Conservation (phyloP, 176 grass and related monocot genomes). For the Ensete ventricosum region DNA sequence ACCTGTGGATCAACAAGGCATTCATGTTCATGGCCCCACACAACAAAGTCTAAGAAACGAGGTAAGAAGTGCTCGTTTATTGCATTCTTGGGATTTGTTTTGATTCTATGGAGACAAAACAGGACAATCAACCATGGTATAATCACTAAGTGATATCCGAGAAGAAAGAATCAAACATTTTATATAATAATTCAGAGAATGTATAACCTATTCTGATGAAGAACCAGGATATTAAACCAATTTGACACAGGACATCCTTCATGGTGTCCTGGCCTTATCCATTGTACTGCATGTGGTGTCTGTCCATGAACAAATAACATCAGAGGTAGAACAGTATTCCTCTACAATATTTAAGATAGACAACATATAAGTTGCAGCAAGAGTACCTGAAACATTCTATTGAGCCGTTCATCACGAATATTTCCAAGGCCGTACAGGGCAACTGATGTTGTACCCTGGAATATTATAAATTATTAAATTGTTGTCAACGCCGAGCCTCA, state of each 20-base stretch:
- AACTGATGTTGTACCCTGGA: conserved; percentile 62
- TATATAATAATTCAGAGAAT: not conserved
- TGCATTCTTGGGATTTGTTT: conserved; percentile 32
- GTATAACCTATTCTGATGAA: conserved; percentile 73
- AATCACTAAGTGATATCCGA: not conserved
- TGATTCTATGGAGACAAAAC: conserved; percentile 30
- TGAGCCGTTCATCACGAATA: conserved; percentile 58
- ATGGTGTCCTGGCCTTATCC: conserved; percentile 50
- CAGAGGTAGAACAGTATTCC: conserved; percentile 2
- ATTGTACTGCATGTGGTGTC: conserved; percentile 56
- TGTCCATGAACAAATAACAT: conserved; percentile 23
- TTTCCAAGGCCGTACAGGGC: conserved; percentile 75
- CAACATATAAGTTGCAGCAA: conserved; percentile 6
- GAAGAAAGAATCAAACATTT: not conserved
- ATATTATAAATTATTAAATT: not conserved
- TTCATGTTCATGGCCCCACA: conserved; percentile 94
- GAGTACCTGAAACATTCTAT: conserved; percentile 68
- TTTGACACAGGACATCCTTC: conserved; percentile 40
- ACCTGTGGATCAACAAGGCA: conserved; percentile 72
- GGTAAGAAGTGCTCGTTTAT: conserved; percentile 64
- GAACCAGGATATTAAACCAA: conserved; percentile 84
- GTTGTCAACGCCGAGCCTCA: not conserved
- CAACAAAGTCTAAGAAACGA: conserved; percentile 59
- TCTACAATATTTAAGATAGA: conserved; percentile 1
- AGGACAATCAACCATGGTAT: not conserved